Evolutionary conservation across 2,329 filamentous ascomycete species (phyloP).

Genomic region (Cladobotryum mycophilum): DNA sequence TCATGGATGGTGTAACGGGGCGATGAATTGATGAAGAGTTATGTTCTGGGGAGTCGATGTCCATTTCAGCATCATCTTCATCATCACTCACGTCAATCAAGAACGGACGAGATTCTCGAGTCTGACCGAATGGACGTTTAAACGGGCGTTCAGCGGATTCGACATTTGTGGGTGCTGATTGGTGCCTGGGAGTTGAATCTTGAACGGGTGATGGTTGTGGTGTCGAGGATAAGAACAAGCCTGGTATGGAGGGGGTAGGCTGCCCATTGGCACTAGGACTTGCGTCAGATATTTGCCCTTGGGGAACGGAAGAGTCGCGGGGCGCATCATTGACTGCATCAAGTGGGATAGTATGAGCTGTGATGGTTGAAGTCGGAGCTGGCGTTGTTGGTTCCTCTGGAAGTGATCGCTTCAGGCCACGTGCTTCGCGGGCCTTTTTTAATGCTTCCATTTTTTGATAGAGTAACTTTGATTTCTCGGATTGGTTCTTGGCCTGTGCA

Average conservation of each 20-base stretch:
- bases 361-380: not conserved
- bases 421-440: constrained; percentile 49
- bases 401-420: constrained; percentile 23
- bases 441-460: constrained; percentile 74
- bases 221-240: constrained; percentile 29
- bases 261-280: constrained; percentile 4
- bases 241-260: constrained; percentile 27
- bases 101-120: constrained; percentile 54
- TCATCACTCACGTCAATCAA: constrained; percentile 82
- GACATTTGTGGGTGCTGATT: constrained; percentile 64
- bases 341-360: not conserved
- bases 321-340: too few species aligned
- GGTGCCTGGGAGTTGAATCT: constrained; percentile 31
- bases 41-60: constrained; percentile 51
- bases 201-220: constrained; percentile 16
- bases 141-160: constrained; percentile 38
- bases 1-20: constrained; percentile 26
- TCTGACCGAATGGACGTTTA: constrained; percentile 59
- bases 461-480: constrained; percentile 66
- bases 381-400: constrained; percentile 7
- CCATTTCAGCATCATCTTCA: constrained; percentile 61
- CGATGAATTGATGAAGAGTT: constrained; percentile 30
- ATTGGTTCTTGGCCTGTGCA: constrained; percentile 32
- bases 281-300: not conserved
- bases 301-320: not conserved